These are phyloP conservation scores for Tagetes patula DNA, from an alignment of 129 eudicot species.

Conservation along the genomic window DNA sequence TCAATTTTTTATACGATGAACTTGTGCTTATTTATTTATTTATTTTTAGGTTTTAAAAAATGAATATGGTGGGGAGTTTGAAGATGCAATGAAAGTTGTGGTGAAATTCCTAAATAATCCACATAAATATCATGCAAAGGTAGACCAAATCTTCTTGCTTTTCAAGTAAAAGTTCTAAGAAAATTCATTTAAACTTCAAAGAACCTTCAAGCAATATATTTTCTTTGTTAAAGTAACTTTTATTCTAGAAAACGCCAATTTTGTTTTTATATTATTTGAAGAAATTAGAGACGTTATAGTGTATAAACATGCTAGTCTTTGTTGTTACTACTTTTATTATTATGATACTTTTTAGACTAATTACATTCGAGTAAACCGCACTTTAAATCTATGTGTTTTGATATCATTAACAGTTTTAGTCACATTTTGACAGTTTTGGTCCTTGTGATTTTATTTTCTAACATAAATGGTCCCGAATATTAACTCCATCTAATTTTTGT, in stretches of 20 bases:
- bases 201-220: constrained; percentile 22
- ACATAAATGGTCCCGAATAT: too few relatives aligned
- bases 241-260: background rate
- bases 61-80: constrained; percentile 55
- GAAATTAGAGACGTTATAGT: background rate
- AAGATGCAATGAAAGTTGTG: constrained; percentile 51
- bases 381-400: too few relatives aligned
- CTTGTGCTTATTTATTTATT: background rate
- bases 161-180: constrained; percentile 23
- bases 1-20: background rate
- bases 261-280: background rate
- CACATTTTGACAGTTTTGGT: too few relatives aligned
- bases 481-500: too few relatives aligned
- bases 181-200: constrained; percentile 28
- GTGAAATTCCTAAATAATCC: constrained; percentile 57
- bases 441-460: too few relatives aligned
- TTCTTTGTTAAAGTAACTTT: background rate
- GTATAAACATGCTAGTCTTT: background rate
- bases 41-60: constrained; percentile 52
- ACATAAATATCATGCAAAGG: constrained; percentile 73
- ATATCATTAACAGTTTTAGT: too few relatives aligned
- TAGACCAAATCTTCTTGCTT: constrained; percentile 28
- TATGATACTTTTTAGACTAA: background rate
- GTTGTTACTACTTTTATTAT: background rate
- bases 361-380: too few relatives aligned